Conservation (phyloP, 805 yeast species). For the Candida caryicola region DNA sequence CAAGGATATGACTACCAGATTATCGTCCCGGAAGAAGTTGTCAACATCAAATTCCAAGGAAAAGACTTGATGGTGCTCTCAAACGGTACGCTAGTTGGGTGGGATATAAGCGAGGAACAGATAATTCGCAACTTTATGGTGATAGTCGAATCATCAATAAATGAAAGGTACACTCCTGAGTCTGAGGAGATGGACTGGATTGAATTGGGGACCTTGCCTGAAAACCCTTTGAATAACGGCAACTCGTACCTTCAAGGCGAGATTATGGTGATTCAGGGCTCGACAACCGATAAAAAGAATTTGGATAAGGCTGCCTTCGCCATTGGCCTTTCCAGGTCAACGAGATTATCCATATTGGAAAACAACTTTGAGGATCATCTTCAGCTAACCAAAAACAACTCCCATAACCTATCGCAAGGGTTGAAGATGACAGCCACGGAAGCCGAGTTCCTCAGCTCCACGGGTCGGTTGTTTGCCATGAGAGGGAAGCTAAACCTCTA, state of each 20-base stretch:
- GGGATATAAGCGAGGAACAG: constrained; percentile 68
- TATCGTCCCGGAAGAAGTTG: constrained; percentile 61
- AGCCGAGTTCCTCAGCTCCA: constrained; percentile 60
- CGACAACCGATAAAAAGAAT: constrained; percentile 43
- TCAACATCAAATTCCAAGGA: constrained; percentile 44
- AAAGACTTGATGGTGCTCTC: constrained; percentile 64
- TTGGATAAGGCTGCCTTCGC: constrained; percentile 87
- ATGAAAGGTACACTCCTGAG: constrained; percentile 48
- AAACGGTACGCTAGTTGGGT: constrained; percentile 78
- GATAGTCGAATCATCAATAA: constrained; percentile 45
- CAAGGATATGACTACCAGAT: constrained; percentile 22
- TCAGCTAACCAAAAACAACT: constrained; percentile 57
- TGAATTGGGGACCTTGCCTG: constrained; percentile 35
- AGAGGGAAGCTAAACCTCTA: constrained; percentile 83
- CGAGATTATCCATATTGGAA: constrained; percentile 80
- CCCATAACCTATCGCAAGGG: constrained; percentile 68
- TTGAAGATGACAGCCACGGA: constrained; percentile 42
- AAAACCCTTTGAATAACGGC: constrained; percentile 22
- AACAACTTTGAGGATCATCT: constrained; percentile 66
- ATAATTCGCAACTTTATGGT: constrained; percentile 51
- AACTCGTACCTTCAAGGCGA: constrained; percentile 59
- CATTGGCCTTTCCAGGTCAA: constrained; percentile 81
- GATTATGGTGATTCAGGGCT: constrained; percentile 61
- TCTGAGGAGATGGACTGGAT: constrained; percentile 86
- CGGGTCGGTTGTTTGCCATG: constrained; percentile 71